Conservation (phyloP, 164 flowering plant genomes). For the Stephania yunnanensis region DNA sequence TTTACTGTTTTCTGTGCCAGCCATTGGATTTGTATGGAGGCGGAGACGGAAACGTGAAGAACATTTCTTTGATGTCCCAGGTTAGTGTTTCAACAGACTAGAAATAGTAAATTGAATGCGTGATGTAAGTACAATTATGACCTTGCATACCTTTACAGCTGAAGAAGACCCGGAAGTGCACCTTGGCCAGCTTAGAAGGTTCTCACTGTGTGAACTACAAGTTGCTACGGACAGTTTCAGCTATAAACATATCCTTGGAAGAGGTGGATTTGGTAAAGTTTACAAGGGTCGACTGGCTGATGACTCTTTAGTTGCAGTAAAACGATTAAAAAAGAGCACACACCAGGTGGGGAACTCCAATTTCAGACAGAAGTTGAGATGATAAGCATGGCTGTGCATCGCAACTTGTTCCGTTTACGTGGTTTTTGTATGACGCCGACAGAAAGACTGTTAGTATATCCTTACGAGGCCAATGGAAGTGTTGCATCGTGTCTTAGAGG, state of each 20-base stretch:
- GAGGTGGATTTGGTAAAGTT: slow-evolving; percentile 44
- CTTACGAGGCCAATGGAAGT: slow-evolving; percentile 36
- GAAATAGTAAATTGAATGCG: neutral
- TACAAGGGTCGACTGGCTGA: slow-evolving; percentile 36
- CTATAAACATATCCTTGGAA: slow-evolving; percentile 33
- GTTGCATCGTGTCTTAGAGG: slow-evolving; percentile 37
- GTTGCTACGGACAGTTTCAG: slow-evolving; percentile 38
- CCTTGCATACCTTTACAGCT: slow-evolving; percentile 19
- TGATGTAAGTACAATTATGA: neutral
- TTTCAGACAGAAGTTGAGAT: slow-evolving; percentile 39
- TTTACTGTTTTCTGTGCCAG: slow-evolving; percentile 43
- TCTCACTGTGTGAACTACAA: slow-evolving; percentile 33
- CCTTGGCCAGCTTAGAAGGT: slow-evolving; percentile 40
- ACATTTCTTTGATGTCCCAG: slow-evolving; percentile 42
- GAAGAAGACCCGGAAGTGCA: slow-evolving; percentile 44
- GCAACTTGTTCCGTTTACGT: slow-evolving; percentile 28
- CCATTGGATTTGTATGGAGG: slow-evolving; percentile 44
- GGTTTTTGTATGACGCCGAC: slow-evolving; percentile 38
- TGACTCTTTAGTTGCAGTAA: slow-evolving; percentile 38
- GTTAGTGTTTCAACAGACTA: slow-evolving; percentile 20
- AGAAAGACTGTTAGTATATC: slow-evolving; percentile 34
- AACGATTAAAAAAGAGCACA: slow-evolving; percentile 33
- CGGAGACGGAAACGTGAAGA: slow-evolving; percentile 37
- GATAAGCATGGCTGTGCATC: slow-evolving; percentile 40
- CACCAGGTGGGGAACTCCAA: slow-evolving; percentile 34